Base-by-base conservation (phyloP, 495 filamentous ascomycete genomes). In the Trichocladium antarcticum region DNA sequence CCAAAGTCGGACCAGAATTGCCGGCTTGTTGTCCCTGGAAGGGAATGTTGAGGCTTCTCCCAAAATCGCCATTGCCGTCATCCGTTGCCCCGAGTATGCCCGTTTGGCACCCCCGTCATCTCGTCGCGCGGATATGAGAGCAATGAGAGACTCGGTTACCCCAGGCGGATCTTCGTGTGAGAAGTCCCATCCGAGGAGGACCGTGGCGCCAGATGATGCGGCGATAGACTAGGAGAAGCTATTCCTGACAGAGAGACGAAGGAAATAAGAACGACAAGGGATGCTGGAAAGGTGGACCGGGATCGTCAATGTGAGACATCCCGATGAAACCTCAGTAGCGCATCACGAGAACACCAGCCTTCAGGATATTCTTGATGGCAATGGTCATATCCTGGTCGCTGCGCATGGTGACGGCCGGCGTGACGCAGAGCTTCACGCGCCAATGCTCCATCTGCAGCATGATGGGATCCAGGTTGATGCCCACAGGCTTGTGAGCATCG, bases 341-440 rank as follows among this genome's bases (percentile, higher is more conserved):
- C 42, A 42, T 45, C 10, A 59, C 50, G 41, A 69, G 28, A 14
- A 69, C 64, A 8, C 51, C 56, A 6, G 66, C 38, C 47, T 57
- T 53, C 32, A 59, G 48, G 3, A 68, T 31, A 12, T 54, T 54
- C 45, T 57, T 60, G 5, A 49, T 44, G 8, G 37, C 22, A 11
- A 63, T 58, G 17, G 48, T 53, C n/a, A 61, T 53, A 9, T 52
- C 54, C 15, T 47, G 39, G 15, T 63, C 61, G 32, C 58, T 57
- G 4, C 65, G 47, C 42, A 63, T 37, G 2, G 58, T 63, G 14
- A 68, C 50, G 16, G 56, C 52, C 6, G 67, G 67, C 14, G 67
- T 68, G 14, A 65, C 53, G 36, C 63, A 61, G 1, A 66, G 50
- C 55, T 57, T 59, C 8, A 70, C 36, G n/a, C 65, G 63, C 16